Base-by-base conservation (phyloP, 352 stramenopile genomes). In the Phytopythium kandeliae region DNA sequence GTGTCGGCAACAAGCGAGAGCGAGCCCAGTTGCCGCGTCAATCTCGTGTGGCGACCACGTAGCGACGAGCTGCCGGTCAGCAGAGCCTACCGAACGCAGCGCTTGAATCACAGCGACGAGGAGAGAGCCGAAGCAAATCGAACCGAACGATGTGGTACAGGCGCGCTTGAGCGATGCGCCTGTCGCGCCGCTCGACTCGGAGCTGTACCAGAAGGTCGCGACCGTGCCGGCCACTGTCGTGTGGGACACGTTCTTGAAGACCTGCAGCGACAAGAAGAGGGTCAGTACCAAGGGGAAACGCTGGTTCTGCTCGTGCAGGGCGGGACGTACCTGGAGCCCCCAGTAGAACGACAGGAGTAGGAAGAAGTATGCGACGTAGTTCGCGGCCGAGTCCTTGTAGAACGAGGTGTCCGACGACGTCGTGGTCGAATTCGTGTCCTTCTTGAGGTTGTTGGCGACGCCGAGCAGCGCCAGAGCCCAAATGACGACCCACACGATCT, bases 71-170 rank as follows among this genome's bases (percentile, higher is more conserved):
- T n/a, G n/a, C n/a, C n/a, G 28, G 10, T 33, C 28, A 35, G 10
- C 15, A 35, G 21, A 28, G 17, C 38, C 11, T 78, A 84, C 70
- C 57, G 82, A 69, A 45, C 89, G 85, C 33, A 96, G 61, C 2
- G 92, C 82, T 65, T 97, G 85, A 34, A 98, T 62, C 40, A 98
- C 86, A 1, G 95, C 96, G 16, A 98, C 85, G 31, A 98, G 76
- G 11, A 98, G 71, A 22, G 86, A 97, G 16, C 95, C 95, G 24
- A 98, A 86, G 65, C 91, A 98, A 53, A 98, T 98, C n/a, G 85
- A 97, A 51, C 95, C 95, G 49, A 98, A 96, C 49, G 92, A 96
- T 9, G 85, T 96, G 10, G 92, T 98, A 24, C 75, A 89, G 34
- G 76, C 78, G 33, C 92, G 83, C 54, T 80, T 72, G 24, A 98